These are phyloP conservation scores for Naematelia encephala DNA, from an alignment of 768 basidiomycete species.

Conservation along the genomic window DNA sequence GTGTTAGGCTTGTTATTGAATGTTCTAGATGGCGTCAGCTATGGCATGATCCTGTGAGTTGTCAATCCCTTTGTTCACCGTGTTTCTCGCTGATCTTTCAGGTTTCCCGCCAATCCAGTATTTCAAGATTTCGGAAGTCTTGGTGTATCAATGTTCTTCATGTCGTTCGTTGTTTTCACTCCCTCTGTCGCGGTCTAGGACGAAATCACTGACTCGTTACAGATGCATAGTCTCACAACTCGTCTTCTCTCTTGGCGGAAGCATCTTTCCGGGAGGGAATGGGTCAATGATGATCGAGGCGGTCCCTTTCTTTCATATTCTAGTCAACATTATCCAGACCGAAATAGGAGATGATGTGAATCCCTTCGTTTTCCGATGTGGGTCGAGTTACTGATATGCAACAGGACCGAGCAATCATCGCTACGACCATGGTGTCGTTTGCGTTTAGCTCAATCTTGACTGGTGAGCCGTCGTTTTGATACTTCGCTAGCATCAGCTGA, in stretches of 20 bases:
- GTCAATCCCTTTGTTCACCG: background rate
- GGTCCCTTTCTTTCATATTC: constrained; percentile 93
- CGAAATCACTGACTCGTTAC: constrained; percentile 8
- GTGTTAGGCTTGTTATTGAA: constrained; percentile 80
- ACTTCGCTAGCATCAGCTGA: background rate
- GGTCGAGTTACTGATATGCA: constrained; percentile 4
- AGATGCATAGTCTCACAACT: constrained; percentile 77
- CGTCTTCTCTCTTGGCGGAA: constrained; percentile 79
- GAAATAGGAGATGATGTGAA: constrained; percentile 65
- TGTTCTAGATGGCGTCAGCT: constrained; percentile 88
- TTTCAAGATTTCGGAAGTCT: constrained; percentile 78
- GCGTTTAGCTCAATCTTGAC: constrained; percentile 83
- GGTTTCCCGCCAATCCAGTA: constrained; percentile 78
- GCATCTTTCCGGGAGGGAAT: constrained; percentile 64
- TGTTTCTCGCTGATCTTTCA: constrained; percentile 54
- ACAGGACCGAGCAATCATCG: constrained; percentile 64
- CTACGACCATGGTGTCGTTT: constrained; percentile 86
- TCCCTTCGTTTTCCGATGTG: background rate
- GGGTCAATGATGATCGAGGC: constrained; percentile 87
- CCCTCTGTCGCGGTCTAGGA: constrained; percentile 7
- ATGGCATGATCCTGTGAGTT: constrained; percentile 69
- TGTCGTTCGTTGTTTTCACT: constrained; percentile 57
- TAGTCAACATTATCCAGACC: constrained; percentile 70
- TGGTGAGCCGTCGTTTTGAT: constrained; percentile 53
- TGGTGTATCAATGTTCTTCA: constrained; percentile 94